A percentile compares a stretch with the other conserved stretches of the same genome.
phyloP scores from a whole-genome alignment of 1,139 yeast species.

The Meyerozyma smithsonii region DNA sequence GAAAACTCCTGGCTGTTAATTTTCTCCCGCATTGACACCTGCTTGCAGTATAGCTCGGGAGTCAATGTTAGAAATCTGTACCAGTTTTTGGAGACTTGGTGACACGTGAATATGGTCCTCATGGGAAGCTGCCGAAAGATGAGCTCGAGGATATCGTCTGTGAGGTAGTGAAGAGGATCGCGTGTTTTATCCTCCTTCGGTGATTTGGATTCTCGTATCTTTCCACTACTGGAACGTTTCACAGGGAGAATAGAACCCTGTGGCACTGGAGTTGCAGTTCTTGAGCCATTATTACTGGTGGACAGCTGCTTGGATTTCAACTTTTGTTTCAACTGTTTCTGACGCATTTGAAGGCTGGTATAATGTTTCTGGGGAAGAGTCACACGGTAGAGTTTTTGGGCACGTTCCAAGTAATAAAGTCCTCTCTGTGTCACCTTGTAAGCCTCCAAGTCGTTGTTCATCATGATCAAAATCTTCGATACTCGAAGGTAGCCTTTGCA shows the following conservation, averaged over 20 bases:
- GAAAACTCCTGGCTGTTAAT: neutral
- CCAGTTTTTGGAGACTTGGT: neutral
- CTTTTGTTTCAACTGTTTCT: neutral
- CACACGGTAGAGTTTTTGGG: neutral
- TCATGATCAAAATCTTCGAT: slow-evolving; percentile 38
- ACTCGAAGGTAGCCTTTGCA: slow-evolving; percentile 57
- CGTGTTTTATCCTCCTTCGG: neutral
- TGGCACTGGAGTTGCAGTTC: neutral
- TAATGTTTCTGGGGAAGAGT: neutral
- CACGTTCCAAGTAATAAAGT: slow-evolving; percentile 11
- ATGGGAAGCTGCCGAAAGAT: neutral
- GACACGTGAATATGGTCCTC: neutral
- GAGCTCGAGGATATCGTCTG: neutral
- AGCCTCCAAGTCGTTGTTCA: slow-evolving; percentile 36
- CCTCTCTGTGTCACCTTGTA: slow-evolving; percentile 41
- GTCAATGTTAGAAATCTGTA: neutral
- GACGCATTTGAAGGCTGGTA: neutral
- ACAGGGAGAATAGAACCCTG: neutral
- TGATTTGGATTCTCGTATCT: neutral
- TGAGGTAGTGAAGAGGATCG: neutral
- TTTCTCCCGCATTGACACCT: neutral
- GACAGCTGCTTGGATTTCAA: neutral
- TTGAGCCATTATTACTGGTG: neutral
- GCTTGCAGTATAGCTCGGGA: neutral
- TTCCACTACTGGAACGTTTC: neutral